Evolutionary conservation across 169 alveolate species (phyloP).

Genomic region (Cyclospora cayetanensis): DNA sequence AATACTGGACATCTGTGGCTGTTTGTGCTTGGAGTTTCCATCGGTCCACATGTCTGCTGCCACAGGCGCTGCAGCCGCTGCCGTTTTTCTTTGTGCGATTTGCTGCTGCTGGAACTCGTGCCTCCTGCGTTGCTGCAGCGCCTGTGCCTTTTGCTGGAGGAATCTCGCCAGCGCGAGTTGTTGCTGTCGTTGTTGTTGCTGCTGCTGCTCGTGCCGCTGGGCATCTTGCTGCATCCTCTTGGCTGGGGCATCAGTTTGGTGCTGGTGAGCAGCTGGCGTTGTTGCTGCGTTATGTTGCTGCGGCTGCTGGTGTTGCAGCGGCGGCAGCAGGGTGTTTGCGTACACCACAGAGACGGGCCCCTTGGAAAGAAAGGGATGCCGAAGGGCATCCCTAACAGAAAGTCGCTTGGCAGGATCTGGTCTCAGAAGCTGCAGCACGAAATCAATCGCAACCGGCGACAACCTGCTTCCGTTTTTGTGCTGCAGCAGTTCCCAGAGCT

Average conservation of each 20-base stretch:
- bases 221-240: neutral
- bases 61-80: neutral
- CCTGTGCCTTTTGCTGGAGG: neutral
- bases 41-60: neutral
- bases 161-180: neutral
- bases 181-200: slow-evolving; percentile 7
- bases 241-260: neutral
- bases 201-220: neutral
- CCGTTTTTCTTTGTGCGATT: neutral
- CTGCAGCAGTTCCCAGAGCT: slow-evolving; percentile 65
- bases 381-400: slow-evolving; percentile 70
- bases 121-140: neutral
- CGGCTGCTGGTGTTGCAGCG: neutral
- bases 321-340: slow-evolving; percentile 42
- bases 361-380: slow-evolving; percentile 66
- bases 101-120: neutral
- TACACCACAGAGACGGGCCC: neutral
- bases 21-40: neutral
- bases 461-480: slow-evolving; percentile 74
- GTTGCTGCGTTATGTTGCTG: neutral
- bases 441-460: slow-evolving; percentile 71
- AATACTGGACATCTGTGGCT: too few relatives aligned
- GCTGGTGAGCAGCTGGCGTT: neutral
- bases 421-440: slow-evolving; percentile 73
- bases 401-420: slow-evolving; percentile 71